Conservation (phyloP, 1,139 yeast genomes). For the Blastobotrys petasosporus region DNA sequence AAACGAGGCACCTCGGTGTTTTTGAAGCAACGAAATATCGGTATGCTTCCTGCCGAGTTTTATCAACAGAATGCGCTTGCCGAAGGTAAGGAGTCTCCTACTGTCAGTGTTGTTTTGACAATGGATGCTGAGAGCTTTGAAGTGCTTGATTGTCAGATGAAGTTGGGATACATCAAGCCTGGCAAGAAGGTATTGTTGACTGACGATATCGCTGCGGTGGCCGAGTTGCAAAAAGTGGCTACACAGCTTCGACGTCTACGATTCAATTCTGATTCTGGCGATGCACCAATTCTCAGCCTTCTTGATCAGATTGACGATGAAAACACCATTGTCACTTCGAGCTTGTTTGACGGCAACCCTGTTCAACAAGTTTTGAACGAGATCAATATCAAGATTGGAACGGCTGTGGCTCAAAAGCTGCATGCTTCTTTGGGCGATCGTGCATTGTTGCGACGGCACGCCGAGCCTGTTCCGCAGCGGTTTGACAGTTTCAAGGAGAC, state of each 20-base stretch:
- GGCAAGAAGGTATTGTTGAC: conserved; percentile 36
- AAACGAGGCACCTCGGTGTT: conserved; percentile 87
- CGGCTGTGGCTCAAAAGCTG: conserved; percentile 76
- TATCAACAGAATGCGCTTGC: conserved; percentile 58
- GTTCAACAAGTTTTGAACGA: conserved; percentile 65
- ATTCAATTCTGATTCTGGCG: conserved; percentile 34
- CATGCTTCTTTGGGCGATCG: conserved; percentile 72
- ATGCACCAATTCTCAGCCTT: conserved; percentile 54
- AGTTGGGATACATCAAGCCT: conserved; percentile 66
- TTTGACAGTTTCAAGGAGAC: conserved; percentile 74
- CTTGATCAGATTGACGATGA: conserved; percentile 85
- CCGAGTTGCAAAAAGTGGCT: conserved; percentile 59
- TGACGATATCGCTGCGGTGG: conserved; percentile 36
- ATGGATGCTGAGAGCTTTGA: conserved; percentile 70
- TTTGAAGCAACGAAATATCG: conserved; percentile 70
- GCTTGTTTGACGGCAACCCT: conserved; percentile 59
- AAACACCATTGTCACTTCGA: conserved; percentile 61
- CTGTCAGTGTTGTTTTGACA: conserved; percentile 77
- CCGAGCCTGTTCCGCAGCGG: conserved; percentile 76
- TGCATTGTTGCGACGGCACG: conserved; percentile 82
- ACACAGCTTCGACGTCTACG: conserved; percentile 70
- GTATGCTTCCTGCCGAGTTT: conserved; percentile 64
- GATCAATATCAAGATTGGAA: conserved; percentile 72
- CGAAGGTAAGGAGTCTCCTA: conserved; percentile 55
- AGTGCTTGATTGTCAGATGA: conserved; percentile 71